phyloP scores from a whole-genome alignment of 352 stramenopile genomes.

The Phytophthora quininea region DNA sequence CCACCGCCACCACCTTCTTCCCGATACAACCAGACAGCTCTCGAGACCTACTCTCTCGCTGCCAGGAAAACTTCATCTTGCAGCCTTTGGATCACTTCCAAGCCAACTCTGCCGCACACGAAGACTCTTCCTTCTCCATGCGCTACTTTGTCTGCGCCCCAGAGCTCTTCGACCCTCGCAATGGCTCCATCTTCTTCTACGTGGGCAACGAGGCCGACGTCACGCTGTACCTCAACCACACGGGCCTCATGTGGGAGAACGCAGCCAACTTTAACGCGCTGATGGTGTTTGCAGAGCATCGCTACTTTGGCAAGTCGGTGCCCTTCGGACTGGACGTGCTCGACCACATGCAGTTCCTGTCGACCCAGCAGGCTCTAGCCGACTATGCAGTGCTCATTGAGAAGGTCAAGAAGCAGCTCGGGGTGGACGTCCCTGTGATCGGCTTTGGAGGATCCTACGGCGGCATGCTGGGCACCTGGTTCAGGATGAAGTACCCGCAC shows the following conservation, averaged over 20 bases:
- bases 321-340: conserved; percentile 54
- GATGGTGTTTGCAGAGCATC: conserved; percentile 78
- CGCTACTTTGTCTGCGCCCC: conserved; percentile 75
- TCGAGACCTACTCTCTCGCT: conserved; percentile 48
- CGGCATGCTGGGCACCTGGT: conserved; percentile 78
- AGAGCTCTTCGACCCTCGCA: conserved; percentile 42
- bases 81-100: conserved; percentile 63
- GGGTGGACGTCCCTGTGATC: conserved; percentile 58
- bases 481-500: conserved; percentile 79
- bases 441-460: conserved; percentile 83
- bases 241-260: conserved; percentile 79
- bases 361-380: conserved; percentile 81
- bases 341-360: conserved; percentile 77
- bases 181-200: conserved; percentile 77
- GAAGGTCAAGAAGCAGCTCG: conserved; percentile 44
- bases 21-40: conserved; percentile 24
- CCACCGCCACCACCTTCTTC: conserved; percentile 17
- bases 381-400: conserved; percentile 74
- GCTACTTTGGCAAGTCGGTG: conserved; percentile 81
- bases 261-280: conserved; percentile 63
- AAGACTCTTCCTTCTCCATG: conserved; percentile 47
- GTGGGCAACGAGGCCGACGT: conserved; percentile 75
- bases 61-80: conserved; percentile 48
- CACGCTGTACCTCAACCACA: conserved; percentile 70
- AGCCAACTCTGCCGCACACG: conserved; percentile 3